Percentiles rank a stretch among this genome's conserved stretches.
Conservation (phyloP, 805 yeast genomes). For the Suhomyces vadensis region DNA sequence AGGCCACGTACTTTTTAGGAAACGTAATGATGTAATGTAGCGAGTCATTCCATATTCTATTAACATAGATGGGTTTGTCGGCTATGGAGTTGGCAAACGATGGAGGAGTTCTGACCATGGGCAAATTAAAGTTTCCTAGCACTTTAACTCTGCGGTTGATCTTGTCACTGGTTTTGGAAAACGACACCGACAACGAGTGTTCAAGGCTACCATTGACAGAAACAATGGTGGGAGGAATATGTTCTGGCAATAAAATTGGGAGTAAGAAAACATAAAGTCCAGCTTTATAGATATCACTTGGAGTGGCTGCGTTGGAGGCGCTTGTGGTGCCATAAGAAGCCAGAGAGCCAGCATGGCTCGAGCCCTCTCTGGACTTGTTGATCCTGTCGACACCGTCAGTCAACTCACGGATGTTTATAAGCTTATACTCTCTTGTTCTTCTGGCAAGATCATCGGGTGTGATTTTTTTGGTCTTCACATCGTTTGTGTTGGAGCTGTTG, state of each 20-base stretch:
- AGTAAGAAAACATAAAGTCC: conserved; percentile 71
- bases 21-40: conserved; percentile 70
- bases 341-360: background rate
- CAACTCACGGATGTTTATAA: conserved; percentile 13
- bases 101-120: conserved; percentile 57
- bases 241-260: conserved; percentile 61
- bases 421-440: conserved; percentile 35
- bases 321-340: background rate
- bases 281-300: conserved; percentile 41
- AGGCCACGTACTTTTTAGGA: conserved; percentile 66
- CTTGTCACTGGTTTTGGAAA: conserved; percentile 41
- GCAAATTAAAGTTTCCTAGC: conserved; percentile 36
- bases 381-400: conserved; percentile 9
- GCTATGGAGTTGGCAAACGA: conserved; percentile 56
- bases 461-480: conserved; percentile 41
- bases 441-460: conserved; percentile 46
- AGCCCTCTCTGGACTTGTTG: background rate
- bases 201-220: conserved; percentile 51
- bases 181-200: conserved; percentile 43
- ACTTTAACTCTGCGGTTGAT: conserved; percentile 37
- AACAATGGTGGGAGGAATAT: conserved; percentile 60
- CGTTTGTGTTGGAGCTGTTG: conserved; percentile 43
- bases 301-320: background rate
- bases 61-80: conserved; percentile 76
- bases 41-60: conserved; percentile 71